Evolutionary conservation across 768 basidiomycete genomes (phyloP).

Genomic region (Kondoa subrosea): DNA sequence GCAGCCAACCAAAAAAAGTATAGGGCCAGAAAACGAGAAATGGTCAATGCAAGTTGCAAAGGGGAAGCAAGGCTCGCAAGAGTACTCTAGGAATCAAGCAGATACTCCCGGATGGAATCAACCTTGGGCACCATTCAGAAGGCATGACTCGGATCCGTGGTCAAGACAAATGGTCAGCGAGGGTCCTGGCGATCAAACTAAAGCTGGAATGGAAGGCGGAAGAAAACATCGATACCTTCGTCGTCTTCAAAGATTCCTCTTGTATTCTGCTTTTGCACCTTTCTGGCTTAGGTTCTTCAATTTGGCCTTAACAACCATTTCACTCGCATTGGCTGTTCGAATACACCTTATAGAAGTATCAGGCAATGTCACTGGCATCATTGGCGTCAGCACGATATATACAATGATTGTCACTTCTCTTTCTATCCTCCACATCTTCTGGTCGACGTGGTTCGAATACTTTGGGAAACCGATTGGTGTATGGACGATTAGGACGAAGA

Average conservation of each 20-base stretch:
- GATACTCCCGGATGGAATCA: not conserved
- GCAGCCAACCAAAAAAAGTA: not conserved
- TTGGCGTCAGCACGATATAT: constrained; percentile 69
- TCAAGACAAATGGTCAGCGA: not conserved
- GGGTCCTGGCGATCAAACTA: not conserved
- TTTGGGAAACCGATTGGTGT: constrained; percentile 81
- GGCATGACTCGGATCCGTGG: not conserved
- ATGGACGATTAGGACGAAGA: constrained; percentile 39
- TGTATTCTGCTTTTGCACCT: constrained; percentile 22
- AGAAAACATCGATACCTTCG: not conserved
- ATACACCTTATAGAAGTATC: constrained; percentile 23
- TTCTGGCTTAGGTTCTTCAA: constrained; percentile 61
- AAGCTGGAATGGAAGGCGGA: not conserved
- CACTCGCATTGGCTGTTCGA: not conserved
- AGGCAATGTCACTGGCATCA: constrained; percentile 45
- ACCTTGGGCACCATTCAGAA: not conserved
- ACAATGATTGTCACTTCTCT: constrained; percentile 72
- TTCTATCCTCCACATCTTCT: constrained; percentile 67
- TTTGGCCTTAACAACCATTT: constrained; percentile 55
- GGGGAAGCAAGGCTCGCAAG: not conserved
- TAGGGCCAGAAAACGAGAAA: not conserved
- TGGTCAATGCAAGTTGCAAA: not conserved
- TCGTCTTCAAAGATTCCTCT: constrained; percentile 3
- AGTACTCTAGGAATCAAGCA: not conserved
- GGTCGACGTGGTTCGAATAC: constrained; percentile 55